These are phyloP conservation scores for Nosema granulosis DNA, from an alignment of 371 early-diverging fungal species.

Conservation along the genomic window DNA sequence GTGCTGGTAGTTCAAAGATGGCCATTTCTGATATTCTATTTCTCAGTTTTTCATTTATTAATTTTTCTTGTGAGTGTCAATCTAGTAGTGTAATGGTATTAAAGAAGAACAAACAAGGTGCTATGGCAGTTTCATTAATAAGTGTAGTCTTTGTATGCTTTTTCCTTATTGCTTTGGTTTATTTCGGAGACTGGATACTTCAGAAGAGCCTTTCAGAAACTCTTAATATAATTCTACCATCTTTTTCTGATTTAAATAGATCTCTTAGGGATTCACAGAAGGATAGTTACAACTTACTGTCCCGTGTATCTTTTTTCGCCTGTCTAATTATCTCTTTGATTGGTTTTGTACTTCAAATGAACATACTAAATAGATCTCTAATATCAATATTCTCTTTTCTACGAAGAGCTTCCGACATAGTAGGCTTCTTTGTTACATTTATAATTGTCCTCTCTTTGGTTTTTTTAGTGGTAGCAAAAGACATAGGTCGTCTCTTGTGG, in stretches of 20 bases:
- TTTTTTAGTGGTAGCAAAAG: neutral
- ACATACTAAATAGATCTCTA: conserved; percentile 3
- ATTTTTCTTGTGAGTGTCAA: neutral
- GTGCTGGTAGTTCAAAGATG: neutral
- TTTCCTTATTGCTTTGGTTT: neutral
- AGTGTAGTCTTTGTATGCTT: neutral
- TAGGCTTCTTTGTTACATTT: neutral
- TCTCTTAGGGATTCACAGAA: no score
- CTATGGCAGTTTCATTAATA: neutral
- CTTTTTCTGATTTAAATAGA: neutral
- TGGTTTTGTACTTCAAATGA: conserved; percentile 8
- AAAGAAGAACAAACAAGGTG: no score
- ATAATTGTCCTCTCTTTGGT: neutral
- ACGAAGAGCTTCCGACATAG: neutral
- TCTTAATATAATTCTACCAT: neutral
- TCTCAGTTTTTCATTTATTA: neutral
- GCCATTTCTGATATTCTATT: neutral
- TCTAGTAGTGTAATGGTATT: neutral
- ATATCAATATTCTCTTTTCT: neutral
- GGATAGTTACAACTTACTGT: neutral
- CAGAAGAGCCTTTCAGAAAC: neutral
- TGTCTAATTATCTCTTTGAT: neutral
- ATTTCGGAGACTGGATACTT: neutral
- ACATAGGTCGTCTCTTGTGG: conserved; percentile 16
- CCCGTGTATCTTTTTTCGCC: neutral